Conservation (phyloP, 768 basidiomycete species). For the Tylopilus subfusipes region DNA sequence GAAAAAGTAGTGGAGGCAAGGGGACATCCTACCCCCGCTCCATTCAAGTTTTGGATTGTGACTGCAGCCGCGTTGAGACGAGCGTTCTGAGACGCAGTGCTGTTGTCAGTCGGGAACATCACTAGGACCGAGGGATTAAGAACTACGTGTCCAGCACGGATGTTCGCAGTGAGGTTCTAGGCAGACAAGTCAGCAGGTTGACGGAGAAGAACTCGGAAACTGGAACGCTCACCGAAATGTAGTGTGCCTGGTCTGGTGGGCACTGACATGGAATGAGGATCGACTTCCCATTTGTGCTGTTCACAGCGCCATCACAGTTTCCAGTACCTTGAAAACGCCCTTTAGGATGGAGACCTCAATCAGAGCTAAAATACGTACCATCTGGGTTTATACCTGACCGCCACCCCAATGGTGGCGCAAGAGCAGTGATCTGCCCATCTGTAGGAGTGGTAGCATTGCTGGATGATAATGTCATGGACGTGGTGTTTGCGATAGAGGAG, state of each 20-base stretch:
- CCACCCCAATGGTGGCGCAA: slow-evolving; percentile 59
- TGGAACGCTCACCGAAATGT: slow-evolving; percentile 19
- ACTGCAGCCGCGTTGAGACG: slow-evolving; percentile 58
- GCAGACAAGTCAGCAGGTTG: background rate
- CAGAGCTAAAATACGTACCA: slow-evolving; percentile 34
- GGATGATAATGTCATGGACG: background rate
- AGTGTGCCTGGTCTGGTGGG: slow-evolving; percentile 28
- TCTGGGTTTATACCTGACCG: slow-evolving; percentile 56
- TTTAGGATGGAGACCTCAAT: background rate
- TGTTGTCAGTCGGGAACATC: slow-evolving; percentile 44
- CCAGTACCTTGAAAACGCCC: slow-evolving; percentile 28
- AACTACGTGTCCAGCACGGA: slow-evolving; percentile 39
- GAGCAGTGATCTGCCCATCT: slow-evolving; percentile 33
- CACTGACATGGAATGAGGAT: slow-evolving; percentile 36
- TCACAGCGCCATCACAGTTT: slow-evolving; percentile 36
- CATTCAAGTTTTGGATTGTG: slow-evolving; percentile 69
- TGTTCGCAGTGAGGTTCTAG: slow-evolving; percentile 38
- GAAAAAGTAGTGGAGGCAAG: slow-evolving; percentile 57
- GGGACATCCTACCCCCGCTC: slow-evolving; percentile 65
- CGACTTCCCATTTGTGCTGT: slow-evolving; percentile 30
- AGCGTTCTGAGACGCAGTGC: slow-evolving; percentile 36
- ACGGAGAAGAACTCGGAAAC: background rate
- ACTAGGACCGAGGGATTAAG: slow-evolving; percentile 39
- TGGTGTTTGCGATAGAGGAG: slow-evolving; percentile 1
- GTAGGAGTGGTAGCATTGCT: slow-evolving; percentile 15